Conservation (phyloP, 805 yeast genomes). For the Myxozyma lipomycoides region DNA sequence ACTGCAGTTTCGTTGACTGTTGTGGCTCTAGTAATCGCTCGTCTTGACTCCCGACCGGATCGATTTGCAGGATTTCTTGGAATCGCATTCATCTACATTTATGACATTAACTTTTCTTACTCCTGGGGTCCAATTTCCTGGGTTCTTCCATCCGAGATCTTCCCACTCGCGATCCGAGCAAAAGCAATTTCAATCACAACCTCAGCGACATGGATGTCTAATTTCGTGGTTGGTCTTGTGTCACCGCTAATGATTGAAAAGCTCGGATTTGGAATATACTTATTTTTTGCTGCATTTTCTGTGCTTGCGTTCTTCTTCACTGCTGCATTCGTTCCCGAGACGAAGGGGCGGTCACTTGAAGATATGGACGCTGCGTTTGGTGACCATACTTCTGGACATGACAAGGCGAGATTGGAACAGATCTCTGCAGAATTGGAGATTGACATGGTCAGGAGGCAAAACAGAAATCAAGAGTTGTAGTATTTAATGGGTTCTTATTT, state of each 20-base stretch:
- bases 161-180: slow-evolving; percentile 24
- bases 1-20: slow-evolving; percentile 59
- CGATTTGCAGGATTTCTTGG: not conserved
- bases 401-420: not conserved
- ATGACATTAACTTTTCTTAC: slow-evolving; percentile 72
- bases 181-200: slow-evolving; percentile 19
- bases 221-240: slow-evolving; percentile 48
- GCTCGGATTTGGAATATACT: slow-evolving; percentile 33
- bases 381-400: slow-evolving; percentile 2
- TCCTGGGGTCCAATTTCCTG: slow-evolving; percentile 78
- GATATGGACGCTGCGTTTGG: slow-evolving; percentile 24
- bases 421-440: not conserved
- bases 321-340: slow-evolving; percentile 18
- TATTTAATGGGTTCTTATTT: too few relatives aligned
- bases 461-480: not conserved
- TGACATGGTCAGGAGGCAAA: not conserved
- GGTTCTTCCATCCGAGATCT: slow-evolving; percentile 23
- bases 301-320: slow-evolving; percentile 29
- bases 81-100: slow-evolving; percentile 50
- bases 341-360: slow-evolving; percentile 18
- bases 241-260: slow-evolving; percentile 26
- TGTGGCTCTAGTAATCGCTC: slow-evolving; percentile 61
- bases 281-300: slow-evolving; percentile 35
- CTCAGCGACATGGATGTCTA: slow-evolving; percentile 18
- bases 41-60: slow-evolving; percentile 9